phyloP scores from a whole-genome alignment of 805 yeast genomes.

The Lachancea sp. region DNA sequence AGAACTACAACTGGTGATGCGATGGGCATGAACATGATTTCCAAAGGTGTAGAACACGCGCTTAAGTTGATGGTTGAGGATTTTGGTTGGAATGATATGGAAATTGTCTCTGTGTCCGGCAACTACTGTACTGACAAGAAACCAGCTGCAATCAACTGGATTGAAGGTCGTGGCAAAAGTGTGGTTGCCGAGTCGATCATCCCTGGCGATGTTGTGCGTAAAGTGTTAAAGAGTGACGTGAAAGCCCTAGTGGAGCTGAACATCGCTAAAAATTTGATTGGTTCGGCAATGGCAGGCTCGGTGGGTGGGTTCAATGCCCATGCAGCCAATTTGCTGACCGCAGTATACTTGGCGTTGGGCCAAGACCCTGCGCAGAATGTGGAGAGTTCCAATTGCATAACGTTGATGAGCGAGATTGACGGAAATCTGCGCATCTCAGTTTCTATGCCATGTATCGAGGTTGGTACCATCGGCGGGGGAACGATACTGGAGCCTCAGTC shows the following conservation, averaged over 20 bases:
- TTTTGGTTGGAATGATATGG: constrained; percentile 93
- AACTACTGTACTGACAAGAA: constrained; percentile 97
- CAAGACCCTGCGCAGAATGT: constrained; percentile 99
- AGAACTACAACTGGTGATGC: constrained; percentile 99
- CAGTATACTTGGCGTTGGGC: constrained; percentile 89
- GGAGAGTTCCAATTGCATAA: constrained; percentile 95
- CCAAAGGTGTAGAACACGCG: constrained; percentile 92
- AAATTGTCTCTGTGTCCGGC: constrained; percentile 86
- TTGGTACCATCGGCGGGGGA: constrained; percentile 99
- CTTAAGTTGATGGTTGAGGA: constrained; percentile 78
- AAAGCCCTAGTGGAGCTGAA: constrained; percentile 88
- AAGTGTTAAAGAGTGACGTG: constrained; percentile 86
- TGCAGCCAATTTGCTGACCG: constrained; percentile 94
- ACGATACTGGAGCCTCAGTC: constrained; percentile 96
- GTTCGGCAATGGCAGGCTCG: constrained; percentile 98
- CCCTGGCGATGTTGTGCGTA: constrained; percentile 72
- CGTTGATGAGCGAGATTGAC: constrained; percentile 76
- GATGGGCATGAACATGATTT: constrained; percentile 99
- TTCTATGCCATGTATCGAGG: constrained; percentile 99
- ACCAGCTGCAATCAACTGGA: constrained; percentile 98
- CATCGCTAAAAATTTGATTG: constrained; percentile 81
- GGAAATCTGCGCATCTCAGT: constrained; percentile 89
- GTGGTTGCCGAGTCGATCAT: constrained; percentile 93
- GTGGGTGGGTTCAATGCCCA: constrained; percentile 98
- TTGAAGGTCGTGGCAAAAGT: constrained; percentile 97